Conservation (phyloP, 1,284 basidiomycete genomes). For the Xerocomus minutiporus region DNA sequence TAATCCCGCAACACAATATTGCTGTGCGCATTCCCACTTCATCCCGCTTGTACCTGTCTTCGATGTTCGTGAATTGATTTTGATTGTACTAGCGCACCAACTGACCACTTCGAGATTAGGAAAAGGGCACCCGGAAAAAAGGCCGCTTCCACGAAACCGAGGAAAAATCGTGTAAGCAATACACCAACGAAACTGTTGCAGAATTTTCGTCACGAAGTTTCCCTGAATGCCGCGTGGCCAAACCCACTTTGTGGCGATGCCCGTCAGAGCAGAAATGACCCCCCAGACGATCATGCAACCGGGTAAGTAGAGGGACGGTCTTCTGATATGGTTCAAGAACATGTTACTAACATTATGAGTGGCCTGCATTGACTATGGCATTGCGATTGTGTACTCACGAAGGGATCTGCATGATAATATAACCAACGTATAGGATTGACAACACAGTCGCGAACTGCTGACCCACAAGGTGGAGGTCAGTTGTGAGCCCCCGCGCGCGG, state of each 20-base stretch:
- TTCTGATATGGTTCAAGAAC: conserved; percentile 67
- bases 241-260: conserved; percentile 52
- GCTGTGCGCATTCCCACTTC: conserved; percentile 73
- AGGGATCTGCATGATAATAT: conserved; percentile 61
- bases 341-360: conserved; percentile 50
- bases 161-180: conserved; percentile 70
- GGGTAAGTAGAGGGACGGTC: conserved; percentile 73
- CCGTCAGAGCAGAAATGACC: conserved; percentile 58
- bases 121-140: conserved; percentile 73
- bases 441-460: conserved; percentile 65
- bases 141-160: conserved; percentile 64
- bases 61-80: conserved; percentile 41
- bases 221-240: neutral
- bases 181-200: conserved; percentile 59
- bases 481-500: conserved; percentile 21
- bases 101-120: conserved; percentile 75
- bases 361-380: neutral
- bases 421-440: conserved; percentile 70
- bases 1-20: conserved; percentile 53
- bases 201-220: neutral
- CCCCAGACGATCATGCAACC: conserved; percentile 73
- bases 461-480: conserved; percentile 32
- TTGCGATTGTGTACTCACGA: conserved; percentile 26
- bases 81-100: conserved; percentile 28
- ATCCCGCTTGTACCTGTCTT: conserved; percentile 29